phyloP scores from a whole-genome alignment of 2,329 filamentous ascomycete species.

The Phaeosphaeriaceae sp. region DNA sequence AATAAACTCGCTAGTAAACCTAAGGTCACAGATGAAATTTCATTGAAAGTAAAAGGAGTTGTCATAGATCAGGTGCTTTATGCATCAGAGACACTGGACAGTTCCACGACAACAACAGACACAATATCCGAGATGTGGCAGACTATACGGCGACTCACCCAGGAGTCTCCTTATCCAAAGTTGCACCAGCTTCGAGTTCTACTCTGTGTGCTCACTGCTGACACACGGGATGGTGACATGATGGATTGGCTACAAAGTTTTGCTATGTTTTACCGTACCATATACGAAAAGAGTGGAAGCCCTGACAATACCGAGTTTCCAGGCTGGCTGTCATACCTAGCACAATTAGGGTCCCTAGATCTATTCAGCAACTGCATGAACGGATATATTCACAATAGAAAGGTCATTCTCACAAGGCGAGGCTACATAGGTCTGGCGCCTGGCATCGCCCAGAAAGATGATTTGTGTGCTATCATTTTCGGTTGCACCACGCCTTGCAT shows the following conservation, averaged over 20 bases:
- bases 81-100: not conserved
- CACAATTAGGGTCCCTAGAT: not conserved
- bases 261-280: not conserved
- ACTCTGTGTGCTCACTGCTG: not conserved
- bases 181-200: not conserved
- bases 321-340: not conserved
- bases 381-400: conserved; percentile 6
- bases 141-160: not conserved
- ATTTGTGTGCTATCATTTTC: conserved; percentile 12
- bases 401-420: conserved; percentile 7
- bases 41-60: not conserved
- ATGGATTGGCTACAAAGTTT: conserved; percentile 1
- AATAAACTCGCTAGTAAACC: not conserved
- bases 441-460: not conserved
- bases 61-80: not conserved
- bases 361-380: conserved; percentile 4
- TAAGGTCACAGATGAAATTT: not conserved
- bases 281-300: not conserved
- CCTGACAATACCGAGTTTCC: not conserved
- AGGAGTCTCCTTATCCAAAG: not conserved
- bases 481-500: conserved; percentile 12
- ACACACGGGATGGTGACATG: not conserved
- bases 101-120: not conserved
- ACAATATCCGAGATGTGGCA: not conserved
- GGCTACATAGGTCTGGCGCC: conserved; percentile 12